A percentile compares a stretch with the other conserved stretches of the same genome.
phyloP scores from a whole-genome alignment of 345 rosid genomes.

The Eucalyptus curtisii region DNA sequence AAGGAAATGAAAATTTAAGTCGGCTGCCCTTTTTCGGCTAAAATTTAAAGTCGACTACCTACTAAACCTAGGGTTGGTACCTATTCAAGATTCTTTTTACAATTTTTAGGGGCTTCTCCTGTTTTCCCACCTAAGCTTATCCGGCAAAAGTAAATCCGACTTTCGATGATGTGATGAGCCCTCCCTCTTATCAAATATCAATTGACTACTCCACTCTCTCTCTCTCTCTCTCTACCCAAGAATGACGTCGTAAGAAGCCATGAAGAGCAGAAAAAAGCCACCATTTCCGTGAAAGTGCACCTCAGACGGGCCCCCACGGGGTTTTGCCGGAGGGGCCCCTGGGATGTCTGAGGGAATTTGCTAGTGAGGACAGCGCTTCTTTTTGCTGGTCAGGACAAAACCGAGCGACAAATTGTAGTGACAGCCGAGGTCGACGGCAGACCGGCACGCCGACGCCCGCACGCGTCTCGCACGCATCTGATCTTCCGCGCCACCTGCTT shows the following conservation, averaged over 20 bases:
- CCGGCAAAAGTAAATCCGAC: neutral
- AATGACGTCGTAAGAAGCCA: neutral
- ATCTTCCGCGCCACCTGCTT: neutral
- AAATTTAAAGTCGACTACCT: neutral
- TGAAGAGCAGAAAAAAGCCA: neutral
- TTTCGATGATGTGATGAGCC: neutral
- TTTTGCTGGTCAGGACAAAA: neutral
- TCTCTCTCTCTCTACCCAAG: neutral
- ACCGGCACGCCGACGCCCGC: neutral
- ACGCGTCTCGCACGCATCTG: neutral
- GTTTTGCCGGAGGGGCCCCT: neutral
- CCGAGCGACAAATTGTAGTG: neutral
- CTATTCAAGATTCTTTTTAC: rapidly evolving
- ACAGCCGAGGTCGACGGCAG: neutral
- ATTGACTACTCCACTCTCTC: neutral
- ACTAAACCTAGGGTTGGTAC: neutral
- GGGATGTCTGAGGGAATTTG: neutral
- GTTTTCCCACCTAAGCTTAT: neutral
- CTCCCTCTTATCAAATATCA: neutral
- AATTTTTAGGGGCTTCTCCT: neutral
- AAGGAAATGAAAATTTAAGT: neutral
- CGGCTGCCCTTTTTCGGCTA: neutral
- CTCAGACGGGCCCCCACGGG: neutral
- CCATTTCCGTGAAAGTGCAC: neutral
- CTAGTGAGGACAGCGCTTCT: neutral